A percentile compares a stretch with the other conserved stretches of the same genome.
phyloP scores from a whole-genome alignment of 805 yeast genomes.

The Ogataea haglerorum region DNA sequence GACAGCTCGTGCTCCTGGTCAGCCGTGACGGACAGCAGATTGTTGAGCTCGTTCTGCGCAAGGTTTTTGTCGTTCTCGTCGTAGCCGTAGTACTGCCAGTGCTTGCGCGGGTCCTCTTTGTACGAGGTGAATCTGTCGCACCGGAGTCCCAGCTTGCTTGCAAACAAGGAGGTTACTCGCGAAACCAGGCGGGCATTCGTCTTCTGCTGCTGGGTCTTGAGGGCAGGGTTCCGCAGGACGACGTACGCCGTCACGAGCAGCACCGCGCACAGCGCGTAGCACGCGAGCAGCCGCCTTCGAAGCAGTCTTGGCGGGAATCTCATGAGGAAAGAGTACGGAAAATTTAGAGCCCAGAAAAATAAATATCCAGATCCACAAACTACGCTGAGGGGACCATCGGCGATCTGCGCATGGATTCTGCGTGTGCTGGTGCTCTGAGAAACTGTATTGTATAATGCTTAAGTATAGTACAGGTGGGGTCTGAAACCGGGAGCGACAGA shows the following conservation, averaged over 20 bases:
- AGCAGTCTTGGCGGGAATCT: slow-evolving; percentile 7
- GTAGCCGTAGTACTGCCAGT: slow-evolving; percentile 34
- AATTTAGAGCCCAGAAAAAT: neutral
- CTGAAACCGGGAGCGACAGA: no score
- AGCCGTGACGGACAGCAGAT: slow-evolving; percentile 20
- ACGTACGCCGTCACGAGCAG: slow-evolving; percentile 4
- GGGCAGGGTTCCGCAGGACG: slow-evolving; percentile 6
- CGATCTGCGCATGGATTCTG: neutral
- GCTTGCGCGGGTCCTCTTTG: slow-evolving; percentile 17
- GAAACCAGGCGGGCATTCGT: slow-evolving; percentile 14
- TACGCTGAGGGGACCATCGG: neutral
- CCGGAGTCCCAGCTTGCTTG: slow-evolving; percentile 16
- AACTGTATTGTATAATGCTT: no score
- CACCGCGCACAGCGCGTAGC: slow-evolving; percentile 1
- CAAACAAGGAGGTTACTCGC: slow-evolving; percentile 14
- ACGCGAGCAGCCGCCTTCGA: slow-evolving; percentile 8
- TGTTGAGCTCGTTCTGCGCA: slow-evolving; percentile 19
- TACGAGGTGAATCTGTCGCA: slow-evolving; percentile 29
- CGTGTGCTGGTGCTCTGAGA: no score
- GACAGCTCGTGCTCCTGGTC: slow-evolving; percentile 26
- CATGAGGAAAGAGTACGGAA: neutral
- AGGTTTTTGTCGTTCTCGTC: slow-evolving; percentile 23
- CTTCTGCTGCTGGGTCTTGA: slow-evolving; percentile 15
- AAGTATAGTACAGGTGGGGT: no score
- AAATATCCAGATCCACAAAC: neutral